These are phyloP conservation scores for Cyclaneusma minus DNA, from an alignment of 2,329 filamentous ascomycete genomes.

Conservation along the genomic window DNA sequence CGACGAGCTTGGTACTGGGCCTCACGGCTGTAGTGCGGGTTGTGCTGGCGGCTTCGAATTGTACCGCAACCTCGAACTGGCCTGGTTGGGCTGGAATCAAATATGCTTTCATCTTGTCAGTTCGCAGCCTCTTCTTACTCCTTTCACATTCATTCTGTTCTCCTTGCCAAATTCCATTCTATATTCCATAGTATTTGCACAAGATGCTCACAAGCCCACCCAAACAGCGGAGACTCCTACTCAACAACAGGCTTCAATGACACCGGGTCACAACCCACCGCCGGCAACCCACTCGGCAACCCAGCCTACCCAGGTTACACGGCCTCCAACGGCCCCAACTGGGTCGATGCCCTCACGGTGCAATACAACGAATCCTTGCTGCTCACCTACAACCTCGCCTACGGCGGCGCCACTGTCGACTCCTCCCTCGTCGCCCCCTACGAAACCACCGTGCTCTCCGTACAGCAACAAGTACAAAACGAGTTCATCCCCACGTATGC, in stretches of 20 bases:
- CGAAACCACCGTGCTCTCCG: constrained; percentile 19
- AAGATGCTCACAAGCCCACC: background rate
- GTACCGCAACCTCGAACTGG: constrained; percentile 17
- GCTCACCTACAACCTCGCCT: constrained; percentile 34
- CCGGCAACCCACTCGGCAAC: constrained; percentile 23
- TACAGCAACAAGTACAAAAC: constrained; percentile 21
- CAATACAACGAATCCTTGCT: constrained; percentile 27
- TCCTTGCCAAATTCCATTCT: too few species aligned
- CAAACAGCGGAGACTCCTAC: constrained; percentile 24
- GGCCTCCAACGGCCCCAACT: constrained; percentile 33
- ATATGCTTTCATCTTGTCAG: constrained; percentile 27
- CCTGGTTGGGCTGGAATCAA: constrained; percentile 22
- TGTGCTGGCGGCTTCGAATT: constrained; percentile 4
- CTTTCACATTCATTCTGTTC: too few species aligned
- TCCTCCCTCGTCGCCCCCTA: constrained; percentile 22
- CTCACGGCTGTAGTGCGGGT: too few species aligned
- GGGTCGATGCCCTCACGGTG: constrained; percentile 33
- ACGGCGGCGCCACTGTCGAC: constrained; percentile 26
- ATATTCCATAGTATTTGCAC: too few species aligned
- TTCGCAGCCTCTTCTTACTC: background rate
- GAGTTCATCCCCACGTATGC: constrained; percentile 26
- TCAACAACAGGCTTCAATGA: constrained; percentile 22
- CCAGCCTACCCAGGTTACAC: constrained; percentile 23
- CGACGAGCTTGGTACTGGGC: too few species aligned
- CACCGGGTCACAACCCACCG: constrained; percentile 18